Percentiles rank a stretch among this genome's conserved stretches.
Conservation (phyloP, 257 asterid genomes). For the Cynanchum wilfordii region DNA sequence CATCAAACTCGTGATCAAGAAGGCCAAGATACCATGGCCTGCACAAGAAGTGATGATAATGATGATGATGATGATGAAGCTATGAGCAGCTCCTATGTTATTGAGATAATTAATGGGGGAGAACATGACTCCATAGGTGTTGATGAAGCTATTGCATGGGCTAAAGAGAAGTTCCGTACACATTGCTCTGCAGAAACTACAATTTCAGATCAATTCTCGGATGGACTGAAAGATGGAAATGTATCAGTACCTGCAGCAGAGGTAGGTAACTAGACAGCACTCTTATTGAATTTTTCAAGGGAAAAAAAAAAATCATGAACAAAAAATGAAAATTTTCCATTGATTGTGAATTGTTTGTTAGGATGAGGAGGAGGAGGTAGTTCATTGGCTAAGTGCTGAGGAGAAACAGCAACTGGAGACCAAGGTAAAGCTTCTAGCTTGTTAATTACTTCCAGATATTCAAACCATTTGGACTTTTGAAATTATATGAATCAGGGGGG, state of each 20-base stretch:
- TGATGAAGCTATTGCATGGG: slow-evolving; percentile 87
- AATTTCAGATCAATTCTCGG: slow-evolving; percentile 30
- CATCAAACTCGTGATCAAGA: slow-evolving; percentile 26
- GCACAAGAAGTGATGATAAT: slow-evolving; percentile 15
- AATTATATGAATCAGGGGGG: not conserved
- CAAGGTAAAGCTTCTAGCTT: slow-evolving; percentile 13
- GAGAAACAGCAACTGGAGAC: slow-evolving; percentile 27
- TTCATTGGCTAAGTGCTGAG: slow-evolving; percentile 32
- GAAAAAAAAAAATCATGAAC: too few relatives aligned
- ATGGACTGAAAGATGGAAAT: slow-evolving; percentile 20
- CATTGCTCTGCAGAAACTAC: slow-evolving; percentile 30
- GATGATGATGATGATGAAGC: slow-evolving; percentile 53
- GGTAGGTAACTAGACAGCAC: slow-evolving; percentile 1
- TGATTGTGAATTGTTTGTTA: slow-evolving; percentile 8
- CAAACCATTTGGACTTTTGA: not conserved
- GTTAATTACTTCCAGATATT: too few relatives aligned
- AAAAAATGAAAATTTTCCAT: not conserved
- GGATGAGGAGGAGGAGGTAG: slow-evolving; percentile 37
- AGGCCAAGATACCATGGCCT: slow-evolving; percentile 26
- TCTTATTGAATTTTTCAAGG: not conserved
- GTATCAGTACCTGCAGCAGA: slow-evolving; percentile 3
- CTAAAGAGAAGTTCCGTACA: slow-evolving; percentile 61
- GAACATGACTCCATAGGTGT: slow-evolving; percentile 55
- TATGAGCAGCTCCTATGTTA: slow-evolving; percentile 68
- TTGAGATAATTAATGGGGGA: slow-evolving; percentile 43